Conservation (phyloP, 345 rosid genomes). For the Eucalyptus sp. region DNA sequence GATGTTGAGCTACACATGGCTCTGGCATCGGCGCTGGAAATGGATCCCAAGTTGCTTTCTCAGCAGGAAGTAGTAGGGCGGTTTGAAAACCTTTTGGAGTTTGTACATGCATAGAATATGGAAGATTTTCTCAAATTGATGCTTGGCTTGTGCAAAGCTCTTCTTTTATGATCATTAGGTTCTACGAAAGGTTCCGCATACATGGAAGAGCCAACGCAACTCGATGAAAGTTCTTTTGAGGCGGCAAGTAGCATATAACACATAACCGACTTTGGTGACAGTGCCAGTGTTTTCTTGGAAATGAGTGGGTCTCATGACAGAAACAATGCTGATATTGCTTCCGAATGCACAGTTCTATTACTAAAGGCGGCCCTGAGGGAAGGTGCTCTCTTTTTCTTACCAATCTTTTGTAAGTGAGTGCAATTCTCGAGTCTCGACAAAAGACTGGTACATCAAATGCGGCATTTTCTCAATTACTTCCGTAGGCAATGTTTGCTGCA, state of each 20-base stretch:
- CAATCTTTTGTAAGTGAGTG: constrained; percentile 53
- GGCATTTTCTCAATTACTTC: too few relatives aligned
- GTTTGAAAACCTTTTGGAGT: too few relatives aligned
- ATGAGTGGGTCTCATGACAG: constrained; percentile 34
- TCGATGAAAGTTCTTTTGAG: constrained; percentile 34
- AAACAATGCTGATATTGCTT: constrained; percentile 52
- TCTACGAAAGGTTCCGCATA: not conserved
- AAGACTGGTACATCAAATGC: too few relatives aligned
- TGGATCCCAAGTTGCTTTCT: too few relatives aligned
- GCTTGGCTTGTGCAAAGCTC: too few relatives aligned
- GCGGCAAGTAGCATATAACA: constrained; percentile 39
- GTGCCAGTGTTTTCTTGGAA: constrained; percentile 43
- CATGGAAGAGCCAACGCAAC: constrained; percentile 42
- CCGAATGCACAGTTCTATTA: constrained; percentile 65
- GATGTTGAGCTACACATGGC: too few relatives aligned
- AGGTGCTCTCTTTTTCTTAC: constrained; percentile 68
- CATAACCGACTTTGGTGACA: constrained; percentile 61
- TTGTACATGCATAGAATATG: too few relatives aligned
- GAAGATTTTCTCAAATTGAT: too few relatives aligned
- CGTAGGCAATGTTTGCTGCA: too few relatives aligned
- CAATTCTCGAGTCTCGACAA: too few relatives aligned
- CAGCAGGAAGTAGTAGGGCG: rapidly evolving
- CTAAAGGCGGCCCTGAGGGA: constrained; percentile 86
- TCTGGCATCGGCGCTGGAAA: rapidly evolving
- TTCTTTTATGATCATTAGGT: too few relatives aligned